Base-by-base conservation (phyloP, 2,329 filamentous ascomycete genomes). In the Chalara sp. region DNA sequence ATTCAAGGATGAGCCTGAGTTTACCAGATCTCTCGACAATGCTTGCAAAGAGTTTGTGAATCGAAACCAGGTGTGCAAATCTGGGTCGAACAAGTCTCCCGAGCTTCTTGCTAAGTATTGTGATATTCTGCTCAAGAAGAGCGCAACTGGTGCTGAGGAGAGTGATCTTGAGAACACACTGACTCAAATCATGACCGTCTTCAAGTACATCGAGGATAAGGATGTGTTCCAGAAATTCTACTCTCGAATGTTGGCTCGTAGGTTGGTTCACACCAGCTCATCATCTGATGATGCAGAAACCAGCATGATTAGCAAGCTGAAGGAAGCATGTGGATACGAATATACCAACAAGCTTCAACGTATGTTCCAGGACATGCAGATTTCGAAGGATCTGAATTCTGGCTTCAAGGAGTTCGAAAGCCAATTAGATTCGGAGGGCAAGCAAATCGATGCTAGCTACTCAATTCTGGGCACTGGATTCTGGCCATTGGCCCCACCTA, bases 161-260 rank as follows among this genome's bases (percentile, higher is more conserved):
- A 86, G 88, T 32, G 92, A 99, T 64, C 79, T 97, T 62, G 93
- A 99, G 71, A 85, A 86, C 58, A 86, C 89, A 32, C 75, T 97
- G 32, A 83, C 82, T 21, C 89, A 96, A 68, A 93, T 99, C 63
- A 99, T 99, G 93, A 96, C 92, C 1, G 89, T 99, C 50, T 99
- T 99, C 81, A 97, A 97, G 74, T 99, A 99, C 70, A 97, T 99
- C 57, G 93, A 99, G 67, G 95, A 99, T 72, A 99, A 99, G 76
- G 93, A 99, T 65, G 95, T 99, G 5, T 99, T 99, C 79, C 93
- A 97, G 70, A 99, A 97, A 70, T 99, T 96, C 72, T 99, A 99
- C 72, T 95, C 92, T 2, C 87, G 91, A 56, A 96, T 96, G 85
- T 75, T 99, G 61, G 93, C 93, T 46, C 89, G 95, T 68, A 89